phyloP scores from a whole-genome alignment of 768 basidiomycete genomes.

The Russula olivacea region DNA sequence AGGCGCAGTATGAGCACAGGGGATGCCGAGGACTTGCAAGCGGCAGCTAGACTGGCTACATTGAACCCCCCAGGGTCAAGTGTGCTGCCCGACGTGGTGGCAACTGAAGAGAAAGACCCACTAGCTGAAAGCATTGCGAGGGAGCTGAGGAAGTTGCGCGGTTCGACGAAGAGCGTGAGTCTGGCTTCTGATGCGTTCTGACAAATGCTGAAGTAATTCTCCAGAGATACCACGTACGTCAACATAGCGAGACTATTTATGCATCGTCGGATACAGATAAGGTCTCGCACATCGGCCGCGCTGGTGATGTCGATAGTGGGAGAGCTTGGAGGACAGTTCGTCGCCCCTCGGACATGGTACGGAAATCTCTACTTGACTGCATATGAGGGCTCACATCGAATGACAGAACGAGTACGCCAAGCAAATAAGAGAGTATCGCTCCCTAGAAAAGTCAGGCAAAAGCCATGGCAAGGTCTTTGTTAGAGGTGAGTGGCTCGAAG shows the following conservation, averaged over 20 bases:
- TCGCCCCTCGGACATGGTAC: conserved; percentile 91
- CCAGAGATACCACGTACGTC: conserved; percentile 77
- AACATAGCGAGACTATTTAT: conserved; percentile 71
- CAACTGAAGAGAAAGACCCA: conserved; percentile 45
- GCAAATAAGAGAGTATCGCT: conserved; percentile 76
- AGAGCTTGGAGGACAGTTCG: conserved; percentile 84
- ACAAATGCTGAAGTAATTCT: conserved; percentile 19
- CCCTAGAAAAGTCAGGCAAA: conserved; percentile 72
- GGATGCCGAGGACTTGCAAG: conserved; percentile 47
- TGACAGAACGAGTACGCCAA: conserved; percentile 87
- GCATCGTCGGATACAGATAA: conserved; percentile 65
- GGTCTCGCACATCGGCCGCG: conserved; percentile 61
- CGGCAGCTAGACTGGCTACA: conserved; percentile 28
- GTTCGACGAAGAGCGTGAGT: conserved; percentile 42
- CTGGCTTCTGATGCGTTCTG: conserved; percentile 8
- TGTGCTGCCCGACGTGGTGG: conserved; percentile 36
- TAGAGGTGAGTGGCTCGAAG: conserved; percentile 50
- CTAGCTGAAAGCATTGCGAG: conserved; percentile 67
- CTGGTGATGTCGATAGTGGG: conserved; percentile 78
- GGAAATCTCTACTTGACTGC: conserved; percentile 20
- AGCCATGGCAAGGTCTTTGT: conserved; percentile 92
- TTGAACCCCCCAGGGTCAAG: conserved; percentile 33
- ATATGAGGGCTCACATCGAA: conserved; percentile 1
- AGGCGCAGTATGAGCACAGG: conserved; percentile 76
- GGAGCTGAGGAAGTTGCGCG: conserved; percentile 58